phyloP scores from a whole-genome alignment of 495 filamentous ascomycete species.

The Aspergillus campestris region DNA sequence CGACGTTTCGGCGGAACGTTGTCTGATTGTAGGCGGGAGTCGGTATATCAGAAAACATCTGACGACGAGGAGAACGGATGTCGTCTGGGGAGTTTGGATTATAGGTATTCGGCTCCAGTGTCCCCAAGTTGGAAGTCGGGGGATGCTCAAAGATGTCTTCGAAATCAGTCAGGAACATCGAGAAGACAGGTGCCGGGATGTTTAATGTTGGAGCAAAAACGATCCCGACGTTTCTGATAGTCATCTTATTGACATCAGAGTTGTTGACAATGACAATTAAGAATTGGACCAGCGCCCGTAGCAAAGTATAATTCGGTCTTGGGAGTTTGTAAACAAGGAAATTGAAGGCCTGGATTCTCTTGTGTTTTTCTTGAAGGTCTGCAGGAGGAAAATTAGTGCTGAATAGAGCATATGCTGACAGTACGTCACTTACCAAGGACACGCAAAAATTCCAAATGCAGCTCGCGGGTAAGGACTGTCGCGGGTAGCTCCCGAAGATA shows the following conservation, averaged over 20 bases:
- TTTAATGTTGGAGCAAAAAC: conserved; percentile 98
- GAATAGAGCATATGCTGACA: neutral
- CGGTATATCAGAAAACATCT: conserved; percentile 63
- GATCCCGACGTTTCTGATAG: conserved; percentile 91
- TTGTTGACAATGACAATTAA: conserved; percentile 85
- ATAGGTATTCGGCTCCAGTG: conserved; percentile 38
- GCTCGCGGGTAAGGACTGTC: conserved; percentile 81
- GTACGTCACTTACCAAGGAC: conserved; percentile 58
- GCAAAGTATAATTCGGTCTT: conserved; percentile 64
- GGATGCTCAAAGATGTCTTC: conserved; percentile 69
- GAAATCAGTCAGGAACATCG: conserved; percentile 86
- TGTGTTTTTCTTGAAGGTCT: conserved; percentile 58
- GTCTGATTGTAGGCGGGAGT: conserved; percentile 57
- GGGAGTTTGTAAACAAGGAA: conserved; percentile 79
- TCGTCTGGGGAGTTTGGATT: conserved; percentile 47
- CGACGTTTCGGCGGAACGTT: conserved; percentile 36
- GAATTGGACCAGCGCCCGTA: conserved; percentile 77
- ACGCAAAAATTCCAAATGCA: conserved; percentile 80
- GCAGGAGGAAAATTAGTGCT: conserved; percentile 10
- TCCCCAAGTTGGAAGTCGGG: conserved; percentile 10
- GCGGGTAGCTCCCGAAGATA: conserved; percentile 89
- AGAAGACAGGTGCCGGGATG: conserved; percentile 91
- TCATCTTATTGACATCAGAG: conserved; percentile 93
- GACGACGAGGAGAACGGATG: conserved; percentile 55
- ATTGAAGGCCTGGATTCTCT: conserved; percentile 79